A percentile compares a stretch with the other conserved stretches of the same genome.
Conservation (phyloP, 345 rosid genomes). For the Heritiera fomes region DNA sequence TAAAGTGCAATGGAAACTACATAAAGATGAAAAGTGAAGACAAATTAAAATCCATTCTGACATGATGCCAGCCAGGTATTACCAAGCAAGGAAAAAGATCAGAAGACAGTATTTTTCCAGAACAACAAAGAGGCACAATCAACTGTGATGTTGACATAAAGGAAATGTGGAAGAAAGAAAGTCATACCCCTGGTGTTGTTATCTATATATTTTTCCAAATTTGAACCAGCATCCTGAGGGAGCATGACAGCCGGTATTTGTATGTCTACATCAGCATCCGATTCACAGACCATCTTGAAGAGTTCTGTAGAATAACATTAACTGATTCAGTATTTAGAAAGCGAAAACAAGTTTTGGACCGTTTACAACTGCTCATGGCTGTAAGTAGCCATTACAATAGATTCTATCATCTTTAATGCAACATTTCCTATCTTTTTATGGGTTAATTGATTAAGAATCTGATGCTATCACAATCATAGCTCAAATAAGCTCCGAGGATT, state of each 20-base stretch:
- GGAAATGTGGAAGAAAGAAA: slow-evolving; percentile 18
- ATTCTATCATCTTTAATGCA: slow-evolving; percentile 4
- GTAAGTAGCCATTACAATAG: not conserved
- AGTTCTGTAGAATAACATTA: slow-evolving; percentile 60
- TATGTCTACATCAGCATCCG: slow-evolving; percentile 61
- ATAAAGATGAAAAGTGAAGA: slow-evolving; percentile 20
- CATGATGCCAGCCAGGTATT: not conserved
- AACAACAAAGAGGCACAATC: not conserved
- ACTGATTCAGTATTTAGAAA: slow-evolving; percentile 8
- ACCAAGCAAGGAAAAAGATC: not conserved
- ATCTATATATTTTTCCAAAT: slow-evolving; percentile 43
- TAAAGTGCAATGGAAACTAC: slow-evolving; percentile 85
- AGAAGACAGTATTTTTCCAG: not conserved
- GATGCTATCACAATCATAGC: not conserved
- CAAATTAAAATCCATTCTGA: slow-evolving; percentile 2
- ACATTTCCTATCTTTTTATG: not conserved
- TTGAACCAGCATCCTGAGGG: slow-evolving; percentile 87
- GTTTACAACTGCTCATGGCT: not conserved
- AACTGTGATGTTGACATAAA: not conserved
- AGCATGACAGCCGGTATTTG: slow-evolving; percentile 89
- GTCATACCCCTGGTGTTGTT: slow-evolving; percentile 43
- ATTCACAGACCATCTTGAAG: slow-evolving; percentile 95
- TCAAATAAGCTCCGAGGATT: slow-evolving; percentile 1
- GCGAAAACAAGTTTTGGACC: slow-evolving; percentile 14
- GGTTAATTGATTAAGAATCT: not conserved